phyloP scores from a whole-genome alignment of 495 filamentous ascomycete genomes.

The Sporormia fimetaria region DNA sequence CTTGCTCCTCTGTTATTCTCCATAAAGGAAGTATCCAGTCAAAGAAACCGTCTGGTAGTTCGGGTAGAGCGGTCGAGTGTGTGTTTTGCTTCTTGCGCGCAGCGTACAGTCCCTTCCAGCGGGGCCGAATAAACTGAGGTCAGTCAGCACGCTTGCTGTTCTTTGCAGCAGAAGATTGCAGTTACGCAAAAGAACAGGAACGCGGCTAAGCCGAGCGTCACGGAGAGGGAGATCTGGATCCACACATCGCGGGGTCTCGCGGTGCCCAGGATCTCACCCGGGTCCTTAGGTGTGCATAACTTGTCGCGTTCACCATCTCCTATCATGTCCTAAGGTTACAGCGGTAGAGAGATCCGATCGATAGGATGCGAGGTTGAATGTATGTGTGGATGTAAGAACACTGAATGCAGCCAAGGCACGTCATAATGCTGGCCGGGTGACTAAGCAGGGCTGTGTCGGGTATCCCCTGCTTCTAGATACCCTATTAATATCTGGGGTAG shows the following conservation, averaged over 20 bases:
- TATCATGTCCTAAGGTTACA: not conserved
- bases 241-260: constrained; percentile 41
- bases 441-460: too few species aligned
- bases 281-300: constrained; percentile 9
- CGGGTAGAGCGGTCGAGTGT: constrained; percentile 62
- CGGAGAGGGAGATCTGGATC: constrained; percentile 50
- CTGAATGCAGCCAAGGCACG: not conserved
- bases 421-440: not conserved
- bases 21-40: constrained; percentile 93
- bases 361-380: not conserved
- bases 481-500: too few species aligned
- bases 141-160: not conserved
- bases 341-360: not conserved
- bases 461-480: too few species aligned
- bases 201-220: constrained; percentile 44
- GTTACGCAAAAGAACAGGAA: constrained; percentile 56
- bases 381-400: not conserved
- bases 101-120: constrained; percentile 89
- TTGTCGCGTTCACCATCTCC: constrained; percentile 3
- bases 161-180: constrained; percentile 3
- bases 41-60: constrained; percentile 75
- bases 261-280: constrained; percentile 23
- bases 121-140: constrained; percentile 62
- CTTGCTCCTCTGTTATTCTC: constrained; percentile 74
- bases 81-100: constrained; percentile 64